A percentile compares a stretch with the other conserved stretches of the same genome.
Conservation (phyloP, 192 early-diverging fungal genomes). For the Coemansia biformis region DNA sequence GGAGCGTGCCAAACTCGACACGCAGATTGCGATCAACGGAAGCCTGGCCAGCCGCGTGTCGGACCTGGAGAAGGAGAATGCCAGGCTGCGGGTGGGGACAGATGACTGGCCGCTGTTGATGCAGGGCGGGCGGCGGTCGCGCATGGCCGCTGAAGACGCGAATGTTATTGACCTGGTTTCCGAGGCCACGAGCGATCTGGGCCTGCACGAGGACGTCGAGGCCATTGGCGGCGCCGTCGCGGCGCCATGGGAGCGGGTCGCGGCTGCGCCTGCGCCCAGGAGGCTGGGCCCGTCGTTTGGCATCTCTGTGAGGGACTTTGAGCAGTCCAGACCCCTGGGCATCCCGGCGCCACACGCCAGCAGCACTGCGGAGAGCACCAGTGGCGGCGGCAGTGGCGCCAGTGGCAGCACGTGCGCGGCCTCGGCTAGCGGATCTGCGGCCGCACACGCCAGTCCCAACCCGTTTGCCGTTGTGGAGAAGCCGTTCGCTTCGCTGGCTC, state of each 20-base stretch:
- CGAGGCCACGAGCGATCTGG: constrained; percentile 9
- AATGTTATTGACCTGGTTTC: constrained; percentile 5
- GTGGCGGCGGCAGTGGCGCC: too few relatives aligned
- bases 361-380: neutral
- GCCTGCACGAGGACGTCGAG: constrained; percentile 18
- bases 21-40: constrained; percentile 6
- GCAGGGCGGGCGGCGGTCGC: neutral
- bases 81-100: neutral
- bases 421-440: too few relatives aligned
- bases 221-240: constrained; percentile 11
- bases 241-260: neutral
- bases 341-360: neutral
- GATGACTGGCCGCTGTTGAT: too few relatives aligned
- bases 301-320: constrained; percentile 14
- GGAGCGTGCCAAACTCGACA: constrained; percentile 24
- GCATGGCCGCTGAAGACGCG: neutral
- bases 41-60: constrained; percentile 20
- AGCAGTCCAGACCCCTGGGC: neutral
- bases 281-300: constrained; percentile 21
- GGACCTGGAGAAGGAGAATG: neutral
- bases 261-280: neutral
- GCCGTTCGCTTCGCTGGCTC: constrained; percentile 1
- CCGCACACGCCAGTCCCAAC: neutral
- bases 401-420: too few relatives aligned
- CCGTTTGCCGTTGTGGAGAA: constrained; percentile 4